phyloP scores from a whole-genome alignment of 768 basidiomycete species.

The Xerocomellus chrysenteron region DNA sequence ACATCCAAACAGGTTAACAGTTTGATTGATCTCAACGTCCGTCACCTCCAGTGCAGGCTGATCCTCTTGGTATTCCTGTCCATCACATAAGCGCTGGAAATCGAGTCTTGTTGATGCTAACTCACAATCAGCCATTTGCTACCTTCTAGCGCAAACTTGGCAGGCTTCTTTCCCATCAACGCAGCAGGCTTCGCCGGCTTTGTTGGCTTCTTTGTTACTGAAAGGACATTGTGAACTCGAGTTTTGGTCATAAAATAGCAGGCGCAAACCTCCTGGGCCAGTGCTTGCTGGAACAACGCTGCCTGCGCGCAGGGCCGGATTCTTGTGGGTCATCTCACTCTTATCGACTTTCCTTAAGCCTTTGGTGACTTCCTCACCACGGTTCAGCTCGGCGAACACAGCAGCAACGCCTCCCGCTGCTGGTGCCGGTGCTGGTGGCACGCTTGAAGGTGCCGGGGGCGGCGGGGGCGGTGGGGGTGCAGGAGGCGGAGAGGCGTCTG shows the following conservation, averaged over 20 bases:
- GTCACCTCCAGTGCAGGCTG: constrained; percentile 71
- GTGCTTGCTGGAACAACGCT: constrained; percentile 49
- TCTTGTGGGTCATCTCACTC: constrained; percentile 99
- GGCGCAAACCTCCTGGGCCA: constrained; percentile 31
- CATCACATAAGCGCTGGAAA: constrained; percentile 1
- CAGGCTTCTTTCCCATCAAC: constrained; percentile 84
- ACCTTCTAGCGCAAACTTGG: constrained; percentile 86
- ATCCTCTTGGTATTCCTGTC: constrained; percentile 90
- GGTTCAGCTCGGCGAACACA: constrained; percentile 89
- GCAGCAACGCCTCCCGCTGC: constrained; percentile 61
- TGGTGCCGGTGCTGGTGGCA: constrained; percentile 43
- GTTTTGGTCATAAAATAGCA: constrained; percentile 12
- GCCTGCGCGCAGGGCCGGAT: constrained; percentile 73
- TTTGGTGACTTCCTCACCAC: constrained; percentile 87
- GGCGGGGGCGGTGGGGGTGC: constrained; percentile 54
- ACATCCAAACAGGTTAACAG: constrained; percentile 87
- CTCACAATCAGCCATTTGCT: constrained; percentile 92
- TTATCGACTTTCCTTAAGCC: constrained; percentile 91
- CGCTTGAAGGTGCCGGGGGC: constrained; percentile 47
- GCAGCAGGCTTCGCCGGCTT: constrained; percentile 85
- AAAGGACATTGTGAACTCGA: background rate
- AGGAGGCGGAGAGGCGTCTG: constrained; percentile 33
- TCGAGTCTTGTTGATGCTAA: constrained; percentile 1
- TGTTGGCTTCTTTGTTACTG: constrained; percentile 60
- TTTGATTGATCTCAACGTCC: constrained; percentile 74